Evolutionary conservation across 2,329 filamentous ascomycete species (phyloP).

Genomic region (Fusarium odoratissimum): DNA sequence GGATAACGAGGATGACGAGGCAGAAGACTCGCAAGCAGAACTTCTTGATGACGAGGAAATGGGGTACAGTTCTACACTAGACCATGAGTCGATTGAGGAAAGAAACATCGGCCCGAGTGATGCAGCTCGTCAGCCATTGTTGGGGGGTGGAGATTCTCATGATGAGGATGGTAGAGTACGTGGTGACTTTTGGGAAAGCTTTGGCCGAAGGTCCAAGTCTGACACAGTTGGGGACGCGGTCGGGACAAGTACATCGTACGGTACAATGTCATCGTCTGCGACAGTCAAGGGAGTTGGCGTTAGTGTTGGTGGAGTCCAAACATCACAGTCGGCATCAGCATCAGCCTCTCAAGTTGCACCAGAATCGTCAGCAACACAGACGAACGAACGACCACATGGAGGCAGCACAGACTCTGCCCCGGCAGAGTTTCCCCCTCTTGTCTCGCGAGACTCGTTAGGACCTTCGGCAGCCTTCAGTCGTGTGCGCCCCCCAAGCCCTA

Average conservation of each 20-base stretch:
- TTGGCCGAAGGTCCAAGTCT: slow-evolving; percentile 27
- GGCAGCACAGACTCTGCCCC: slow-evolving; percentile 14
- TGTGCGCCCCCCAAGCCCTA: slow-evolving; percentile 44
- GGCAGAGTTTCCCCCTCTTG: slow-evolving; percentile 42
- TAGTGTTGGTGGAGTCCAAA: slow-evolving; percentile 8
- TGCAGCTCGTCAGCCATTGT: slow-evolving; percentile 37
- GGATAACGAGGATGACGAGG: slow-evolving; percentile 47
- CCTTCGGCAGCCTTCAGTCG: slow-evolving; percentile 18
- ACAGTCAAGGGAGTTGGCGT: slow-evolving; percentile 29
- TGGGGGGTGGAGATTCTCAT: slow-evolving; percentile 25
- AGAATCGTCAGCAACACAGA: slow-evolving; percentile 3
- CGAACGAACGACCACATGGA: not conserved
- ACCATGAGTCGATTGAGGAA: slow-evolving; percentile 49
- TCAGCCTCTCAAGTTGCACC: slow-evolving; percentile 21
- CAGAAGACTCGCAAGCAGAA: slow-evolving; percentile 48
- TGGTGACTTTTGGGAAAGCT: slow-evolving; percentile 27
- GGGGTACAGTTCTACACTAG: slow-evolving; percentile 31
- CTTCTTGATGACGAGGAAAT: slow-evolving; percentile 48
- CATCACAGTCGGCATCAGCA: slow-evolving; percentile 14
- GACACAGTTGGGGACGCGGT: slow-evolving; percentile 14
- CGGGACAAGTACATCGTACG: slow-evolving; percentile 47
- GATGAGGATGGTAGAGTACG: slow-evolving; percentile 13
- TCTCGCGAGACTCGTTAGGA: slow-evolving; percentile 23
- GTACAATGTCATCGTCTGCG: slow-evolving; percentile 48
- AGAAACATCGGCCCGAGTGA: slow-evolving; percentile 29